A percentile compares a stretch with the other conserved stretches of the same genome.
Evolutionary conservation across 1,284 basidiomycete species (phyloP).

Genomic region (Tranzscheliella williamsii): DNA sequence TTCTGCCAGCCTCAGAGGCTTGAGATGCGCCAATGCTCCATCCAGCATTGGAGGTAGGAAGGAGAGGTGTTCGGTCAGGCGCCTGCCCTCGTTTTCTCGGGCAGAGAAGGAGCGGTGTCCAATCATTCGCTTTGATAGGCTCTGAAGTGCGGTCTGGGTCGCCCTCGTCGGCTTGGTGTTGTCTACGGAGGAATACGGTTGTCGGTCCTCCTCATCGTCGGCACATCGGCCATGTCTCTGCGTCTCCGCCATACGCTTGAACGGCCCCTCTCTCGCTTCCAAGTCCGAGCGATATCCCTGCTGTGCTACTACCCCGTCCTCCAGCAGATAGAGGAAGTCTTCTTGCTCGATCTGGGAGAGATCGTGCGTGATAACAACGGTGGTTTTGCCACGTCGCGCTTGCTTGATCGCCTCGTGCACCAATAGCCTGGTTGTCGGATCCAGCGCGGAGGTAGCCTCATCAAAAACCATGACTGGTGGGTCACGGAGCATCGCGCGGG

Average conservation of each 20-base stretch:
- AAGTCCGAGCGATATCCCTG: conserved; percentile 82
- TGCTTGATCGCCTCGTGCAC: conserved; percentile 84
- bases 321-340: conserved; percentile 93
- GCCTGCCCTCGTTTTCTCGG: conserved; percentile 16
- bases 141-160: neutral
- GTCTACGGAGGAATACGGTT: neutral
- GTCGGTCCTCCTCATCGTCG: neutral
- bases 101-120: conserved; percentile 14
- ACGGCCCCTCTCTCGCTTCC: conserved; percentile 61
- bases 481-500: conserved; percentile 81
- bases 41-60: conserved; percentile 24
- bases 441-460: conserved; percentile 93
- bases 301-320: conserved; percentile 78
- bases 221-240: neutral
- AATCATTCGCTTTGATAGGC: neutral
- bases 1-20: conserved; percentile 23
- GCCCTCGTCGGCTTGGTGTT: too few relatives aligned
- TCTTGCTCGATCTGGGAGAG: conserved; percentile 75
- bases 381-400: conserved; percentile 82
- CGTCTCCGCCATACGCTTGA: conserved; percentile 1
- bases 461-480: conserved; percentile 90
- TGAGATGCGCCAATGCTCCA: conserved; percentile 20
- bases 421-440: conserved; percentile 80
- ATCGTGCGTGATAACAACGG: conserved; percentile 95
- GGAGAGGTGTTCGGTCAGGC: conserved; percentile 26